These are phyloP conservation scores for Alternaria rosae DNA, from an alignment of 2,329 filamentous ascomycete genomes.

Conservation along the genomic window DNA sequence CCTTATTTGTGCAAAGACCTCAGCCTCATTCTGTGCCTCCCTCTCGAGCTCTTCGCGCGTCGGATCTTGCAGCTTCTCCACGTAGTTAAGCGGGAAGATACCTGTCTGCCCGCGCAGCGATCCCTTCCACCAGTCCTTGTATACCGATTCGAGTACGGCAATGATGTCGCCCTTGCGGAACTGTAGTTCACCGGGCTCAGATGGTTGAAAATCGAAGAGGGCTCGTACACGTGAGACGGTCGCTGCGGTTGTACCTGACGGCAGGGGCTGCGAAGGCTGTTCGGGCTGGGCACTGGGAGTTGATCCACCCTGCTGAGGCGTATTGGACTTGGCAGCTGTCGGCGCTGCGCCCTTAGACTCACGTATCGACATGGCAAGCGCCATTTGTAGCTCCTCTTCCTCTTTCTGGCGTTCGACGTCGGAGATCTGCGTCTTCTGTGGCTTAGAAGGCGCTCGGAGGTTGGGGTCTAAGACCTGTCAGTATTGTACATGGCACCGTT, in stretches of 20 bases:
- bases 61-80: constrained; percentile 95
- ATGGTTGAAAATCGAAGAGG: constrained; percentile 92
- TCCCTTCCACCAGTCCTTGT: constrained; percentile 99
- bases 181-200: constrained; percentile 91
- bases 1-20: constrained; percentile 78
- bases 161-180: constrained; percentile 98
- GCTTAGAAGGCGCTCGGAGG: constrained; percentile 88
- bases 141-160: constrained; percentile 94
- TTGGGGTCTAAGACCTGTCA: constrained; percentile 73
- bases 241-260: constrained; percentile 89
- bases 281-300: constrained; percentile 36
- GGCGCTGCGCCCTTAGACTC: constrained; percentile 68
- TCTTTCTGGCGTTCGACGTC: constrained; percentile 91
- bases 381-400: constrained; percentile 97
- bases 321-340: constrained; percentile 52
- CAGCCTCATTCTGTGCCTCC: constrained; percentile 92
- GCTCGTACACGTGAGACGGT: constrained; percentile 95
- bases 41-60: constrained; percentile 92
- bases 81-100: constrained; percentile 98
- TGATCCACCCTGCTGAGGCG: constrained; percentile 44
- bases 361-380: constrained; percentile 88
- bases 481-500: not conserved
- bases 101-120: constrained; percentile 93
- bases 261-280: constrained; percentile 64
- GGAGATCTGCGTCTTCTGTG: constrained; percentile 90